Evolutionary conservation across 2,329 filamentous ascomycete genomes (phyloP).

Genomic region (Tolypocladium inflatum): DNA sequence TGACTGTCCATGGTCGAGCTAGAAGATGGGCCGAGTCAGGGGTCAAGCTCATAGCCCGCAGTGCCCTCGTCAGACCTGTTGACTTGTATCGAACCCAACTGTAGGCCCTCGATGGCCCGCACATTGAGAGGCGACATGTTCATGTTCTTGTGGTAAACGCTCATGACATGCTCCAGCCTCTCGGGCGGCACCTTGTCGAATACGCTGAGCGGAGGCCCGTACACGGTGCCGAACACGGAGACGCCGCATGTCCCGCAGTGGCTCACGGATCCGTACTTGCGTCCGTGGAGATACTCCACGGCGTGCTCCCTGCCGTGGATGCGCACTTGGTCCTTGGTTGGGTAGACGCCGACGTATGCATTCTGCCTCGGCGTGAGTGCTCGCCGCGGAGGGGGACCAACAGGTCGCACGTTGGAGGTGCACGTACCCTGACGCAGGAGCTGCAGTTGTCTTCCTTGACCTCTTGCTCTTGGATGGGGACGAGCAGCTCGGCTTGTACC

Average conservation of each 20-base stretch:
- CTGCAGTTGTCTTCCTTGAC: slow-evolving; percentile 30
- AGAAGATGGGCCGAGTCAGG: not conserved
- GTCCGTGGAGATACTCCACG: slow-evolving; percentile 13
- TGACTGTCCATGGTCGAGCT: not conserved
- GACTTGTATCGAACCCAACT: slow-evolving; percentile 4
- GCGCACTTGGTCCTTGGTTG: slow-evolving; percentile 14
- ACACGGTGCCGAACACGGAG: slow-evolving; percentile 14
- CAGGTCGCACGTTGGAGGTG: not conserved
- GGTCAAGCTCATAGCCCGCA: slow-evolving; percentile 11
- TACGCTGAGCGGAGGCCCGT: slow-evolving; percentile 17
- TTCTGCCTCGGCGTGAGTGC: slow-evolving; percentile 7
- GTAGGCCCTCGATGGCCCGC: slow-evolving; percentile 12
- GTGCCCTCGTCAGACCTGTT: slow-evolving; percentile 13
- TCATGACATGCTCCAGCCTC: slow-evolving; percentile 11
- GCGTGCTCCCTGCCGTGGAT: slow-evolving; percentile 15
- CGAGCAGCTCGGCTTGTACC: slow-evolving; percentile 10
- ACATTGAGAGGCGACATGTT: slow-evolving; percentile 15
- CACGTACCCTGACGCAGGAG: slow-evolving; percentile 17
- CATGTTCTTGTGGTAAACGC: slow-evolving; percentile 13
- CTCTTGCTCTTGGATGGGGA: slow-evolving; percentile 27
- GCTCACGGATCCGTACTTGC: slow-evolving; percentile 9
- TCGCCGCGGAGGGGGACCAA: not conserved
- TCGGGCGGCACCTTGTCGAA: slow-evolving; percentile 16
- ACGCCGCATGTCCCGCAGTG: slow-evolving; percentile 20
- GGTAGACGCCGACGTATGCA: slow-evolving; percentile 18